Percentiles rank a stretch among this genome's conserved stretches.
phyloP scores from a whole-genome alignment of 106 monocot species.

The Triglochin maritima region DNA sequence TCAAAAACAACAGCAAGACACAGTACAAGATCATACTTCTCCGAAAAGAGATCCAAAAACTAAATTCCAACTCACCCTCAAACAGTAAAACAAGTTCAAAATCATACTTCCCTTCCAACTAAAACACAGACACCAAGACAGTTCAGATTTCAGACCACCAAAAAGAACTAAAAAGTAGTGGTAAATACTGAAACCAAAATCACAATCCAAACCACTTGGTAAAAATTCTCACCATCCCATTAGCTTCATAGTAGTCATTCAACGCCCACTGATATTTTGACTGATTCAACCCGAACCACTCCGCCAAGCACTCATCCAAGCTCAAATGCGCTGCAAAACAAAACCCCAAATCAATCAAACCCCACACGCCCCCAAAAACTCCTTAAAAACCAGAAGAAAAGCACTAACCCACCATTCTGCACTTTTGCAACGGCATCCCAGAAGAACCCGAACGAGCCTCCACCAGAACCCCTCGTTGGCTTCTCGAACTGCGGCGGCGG shows the following conservation, averaged over 20 bases:
- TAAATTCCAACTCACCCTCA: no score
- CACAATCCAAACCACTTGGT: no score
- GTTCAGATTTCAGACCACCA: no score
- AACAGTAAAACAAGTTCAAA: no score
- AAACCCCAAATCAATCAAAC: neutral
- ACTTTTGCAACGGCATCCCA: slow-evolving; percentile 59
- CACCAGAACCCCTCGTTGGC: neutral
- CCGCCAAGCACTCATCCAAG: slow-evolving; percentile 61
- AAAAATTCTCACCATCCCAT: slow-evolving; percentile 19
- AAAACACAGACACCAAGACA: no score
- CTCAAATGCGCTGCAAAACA: slow-evolving; percentile 49
- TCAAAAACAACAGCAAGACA: no score
- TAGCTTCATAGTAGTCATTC: slow-evolving; percentile 71
- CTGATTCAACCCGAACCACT: slow-evolving; percentile 70
- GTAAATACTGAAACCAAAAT: no score
- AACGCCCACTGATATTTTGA: slow-evolving; percentile 87
- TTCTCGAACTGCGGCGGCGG: slow-evolving; percentile 61
- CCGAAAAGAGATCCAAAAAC: no score
- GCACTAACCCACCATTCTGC: slow-evolving; percentile 36
- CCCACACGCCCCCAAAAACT: no score
- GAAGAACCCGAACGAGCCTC: slow-evolving; percentile 44
- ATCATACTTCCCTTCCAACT: no score
- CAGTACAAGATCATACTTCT: no score
- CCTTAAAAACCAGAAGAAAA: neutral
- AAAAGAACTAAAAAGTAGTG: no score